Conservation (phyloP, 345 rosid species). For the Turritis glabra region DNA sequence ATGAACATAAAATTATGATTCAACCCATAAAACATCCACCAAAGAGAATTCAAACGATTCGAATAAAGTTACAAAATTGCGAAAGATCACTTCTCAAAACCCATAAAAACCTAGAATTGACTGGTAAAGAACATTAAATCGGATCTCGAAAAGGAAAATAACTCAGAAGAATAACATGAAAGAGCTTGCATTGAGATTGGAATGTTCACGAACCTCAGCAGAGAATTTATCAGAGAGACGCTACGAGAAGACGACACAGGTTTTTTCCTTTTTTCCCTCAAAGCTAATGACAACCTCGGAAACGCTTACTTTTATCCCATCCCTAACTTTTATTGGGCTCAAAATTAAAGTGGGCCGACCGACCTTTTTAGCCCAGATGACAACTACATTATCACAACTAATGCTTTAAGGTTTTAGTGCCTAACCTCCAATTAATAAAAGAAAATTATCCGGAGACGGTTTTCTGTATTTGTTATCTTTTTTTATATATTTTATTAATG, state of each 20-base stretch:
- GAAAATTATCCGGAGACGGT: too few species aligned
- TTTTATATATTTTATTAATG: too few species aligned
- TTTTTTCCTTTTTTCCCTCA: background rate
- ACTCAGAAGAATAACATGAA: background rate
- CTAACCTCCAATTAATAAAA: too few species aligned
- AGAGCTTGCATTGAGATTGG: conserved; percentile 20
- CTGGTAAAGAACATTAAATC: background rate
- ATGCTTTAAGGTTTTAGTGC: too few species aligned
- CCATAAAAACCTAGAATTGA: conserved; percentile 12
- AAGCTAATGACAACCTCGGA: background rate
- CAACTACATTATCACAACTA: too few species aligned
- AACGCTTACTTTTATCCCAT: background rate
- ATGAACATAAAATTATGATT: background rate
- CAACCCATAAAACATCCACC: background rate
- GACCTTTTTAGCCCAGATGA: background rate
- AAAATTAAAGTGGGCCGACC: background rate
- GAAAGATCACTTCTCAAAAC: background rate
- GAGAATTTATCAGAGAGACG: conserved; percentile 8
- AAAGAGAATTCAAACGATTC: background rate
- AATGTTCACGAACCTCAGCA: conserved; percentile 32
- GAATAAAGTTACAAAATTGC: background rate
- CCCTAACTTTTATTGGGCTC: conserved; percentile 7
- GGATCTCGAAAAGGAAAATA: background rate
- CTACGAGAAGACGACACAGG: background rate
- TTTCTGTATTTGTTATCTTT: too few species aligned